A percentile compares a stretch with the other conserved stretches of the same genome.
Conservation (phyloP, 2,329 filamentous ascomycete genomes). For the Alternaria novae-zelandiae region DNA sequence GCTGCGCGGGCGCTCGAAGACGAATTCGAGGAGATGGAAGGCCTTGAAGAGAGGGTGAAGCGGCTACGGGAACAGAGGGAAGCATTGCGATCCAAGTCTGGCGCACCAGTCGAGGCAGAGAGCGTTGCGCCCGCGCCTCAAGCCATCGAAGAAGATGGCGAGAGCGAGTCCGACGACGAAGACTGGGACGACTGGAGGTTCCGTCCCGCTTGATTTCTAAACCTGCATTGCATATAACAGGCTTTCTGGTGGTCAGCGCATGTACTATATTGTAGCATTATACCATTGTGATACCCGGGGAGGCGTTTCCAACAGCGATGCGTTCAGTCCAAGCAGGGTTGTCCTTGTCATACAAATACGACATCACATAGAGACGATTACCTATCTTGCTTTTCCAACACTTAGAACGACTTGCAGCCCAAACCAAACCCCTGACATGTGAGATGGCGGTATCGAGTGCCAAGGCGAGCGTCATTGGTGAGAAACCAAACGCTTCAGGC, state of each 20-base stretch:
- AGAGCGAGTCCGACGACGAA: constrained; percentile 48
- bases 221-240: constrained; percentile 18
- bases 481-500: constrained; percentile 21
- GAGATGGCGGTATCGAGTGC: constrained; percentile 7
- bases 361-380: neutral
- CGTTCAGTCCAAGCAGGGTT: constrained; percentile 1
- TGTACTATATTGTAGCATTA: constrained; percentile 30
- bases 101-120: constrained; percentile 14
- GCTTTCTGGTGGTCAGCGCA: constrained; percentile 7
- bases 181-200: constrained; percentile 50
- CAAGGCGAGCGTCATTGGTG: constrained; percentile 22
- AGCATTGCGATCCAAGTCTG: constrained; percentile 42
- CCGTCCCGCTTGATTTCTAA: constrained; percentile 34
- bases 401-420: neutral
- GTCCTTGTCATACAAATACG: neutral
- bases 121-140: constrained; percentile 10
- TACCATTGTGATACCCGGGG: constrained; percentile 29
- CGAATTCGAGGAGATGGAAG: constrained; percentile 60
- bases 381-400: neutral
- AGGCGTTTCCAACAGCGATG: constrained; percentile 18
- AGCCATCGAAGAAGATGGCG: constrained; percentile 30
- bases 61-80: constrained; percentile 55
- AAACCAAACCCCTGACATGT: neutral
- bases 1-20: constrained; percentile 53
- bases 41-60: constrained; percentile 54